Base-by-base conservation (phyloP, 768 basidiomycete genomes). In the Tricholoma terreum region DNA sequence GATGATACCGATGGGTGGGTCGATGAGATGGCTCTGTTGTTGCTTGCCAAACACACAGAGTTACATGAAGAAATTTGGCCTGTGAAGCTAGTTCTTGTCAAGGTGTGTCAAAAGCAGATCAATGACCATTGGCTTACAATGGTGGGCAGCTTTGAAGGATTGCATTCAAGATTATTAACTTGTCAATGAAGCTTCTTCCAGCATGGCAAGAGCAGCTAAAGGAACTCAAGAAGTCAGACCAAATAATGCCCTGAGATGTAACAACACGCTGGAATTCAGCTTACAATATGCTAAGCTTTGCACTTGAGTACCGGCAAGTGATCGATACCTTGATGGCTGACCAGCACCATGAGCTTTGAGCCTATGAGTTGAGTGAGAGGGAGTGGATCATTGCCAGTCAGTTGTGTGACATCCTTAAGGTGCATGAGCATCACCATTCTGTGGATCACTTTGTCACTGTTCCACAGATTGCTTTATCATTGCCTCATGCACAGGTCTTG, bases 221-320 rank as follows among this genome's bases (percentile, higher is more conserved):
- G 8, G 54, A 60, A 15, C 27, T 19, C n/a, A 57, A 58, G 0
- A 34, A 67, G 8, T 40, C 35, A 6, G 22, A 11, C 2, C 11
- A 56, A 7, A 55, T 65, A 6, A 63, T 70, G 46, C 71, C 69
- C 9, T 61, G 66, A 2, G 69, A 77, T 55, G 70, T 74, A 1
- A 48, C 46, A 10, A 72, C 51, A 22, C 49, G 15, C 8, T 50
- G 49, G 49, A 50, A 50, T 50, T 50, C 15, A n/a, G 21, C 73
- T 21, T 49, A 50, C 11, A n/a, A 50, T 17, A 50, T 50, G 50
- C 24, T 50, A 19, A 35, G 9, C 14, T 50, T 50, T 35, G 24
- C 30, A 8, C 17, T 50, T 31, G 24, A 50, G 30, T 50, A 50
- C 30, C 14, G 12, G 27, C 10, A 34, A 11, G 50, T 14, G 4